A percentile compares a stretch with the other conserved stretches of the same genome.
These are phyloP conservation scores for Kernera saxatilis DNA, from an alignment of 345 rosid genomes.

Conservation along the genomic window DNA sequence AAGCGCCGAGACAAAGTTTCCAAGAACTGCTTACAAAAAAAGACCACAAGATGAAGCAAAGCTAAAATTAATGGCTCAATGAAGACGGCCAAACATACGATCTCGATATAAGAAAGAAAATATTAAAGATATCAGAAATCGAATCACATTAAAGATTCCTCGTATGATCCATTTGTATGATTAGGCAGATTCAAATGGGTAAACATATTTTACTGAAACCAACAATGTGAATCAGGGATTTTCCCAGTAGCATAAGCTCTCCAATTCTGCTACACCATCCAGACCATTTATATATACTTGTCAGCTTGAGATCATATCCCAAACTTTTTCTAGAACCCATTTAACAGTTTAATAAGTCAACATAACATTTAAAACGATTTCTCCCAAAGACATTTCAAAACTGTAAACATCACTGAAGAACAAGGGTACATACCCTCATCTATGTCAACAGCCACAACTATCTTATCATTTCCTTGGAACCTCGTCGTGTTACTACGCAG, in stretches of 20 bases:
- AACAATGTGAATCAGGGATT: constrained; percentile 3
- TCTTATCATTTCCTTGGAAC: constrained; percentile 45
- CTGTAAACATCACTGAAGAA: background rate
- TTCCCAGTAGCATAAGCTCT: background rate
- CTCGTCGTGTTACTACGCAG: constrained; percentile 41
- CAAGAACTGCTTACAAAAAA: constrained; percentile 57
- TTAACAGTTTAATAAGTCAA: background rate
- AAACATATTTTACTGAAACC: background rate
- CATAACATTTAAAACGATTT: background rate
- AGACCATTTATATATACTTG: background rate
- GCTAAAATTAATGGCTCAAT: background rate
- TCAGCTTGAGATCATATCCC: background rate
- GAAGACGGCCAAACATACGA: background rate
- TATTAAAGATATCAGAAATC: background rate
- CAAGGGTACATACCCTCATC: constrained; percentile 65
- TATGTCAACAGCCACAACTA: constrained; percentile 88
- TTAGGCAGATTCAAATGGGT: constrained; percentile 1
- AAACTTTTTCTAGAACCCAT: background rate
- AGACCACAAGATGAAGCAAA: background rate
- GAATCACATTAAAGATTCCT: background rate
- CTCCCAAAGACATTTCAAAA: background rate
- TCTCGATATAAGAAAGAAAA: background rate
- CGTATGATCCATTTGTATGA: background rate
- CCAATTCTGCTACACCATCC: constrained; percentile 5
- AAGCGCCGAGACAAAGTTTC: constrained; percentile 92